Evolutionary conservation across 768 basidiomycete genomes (phyloP), one percentile per base, ranked within the genome.

Genomic region (Panellus pusillus): DNA sequence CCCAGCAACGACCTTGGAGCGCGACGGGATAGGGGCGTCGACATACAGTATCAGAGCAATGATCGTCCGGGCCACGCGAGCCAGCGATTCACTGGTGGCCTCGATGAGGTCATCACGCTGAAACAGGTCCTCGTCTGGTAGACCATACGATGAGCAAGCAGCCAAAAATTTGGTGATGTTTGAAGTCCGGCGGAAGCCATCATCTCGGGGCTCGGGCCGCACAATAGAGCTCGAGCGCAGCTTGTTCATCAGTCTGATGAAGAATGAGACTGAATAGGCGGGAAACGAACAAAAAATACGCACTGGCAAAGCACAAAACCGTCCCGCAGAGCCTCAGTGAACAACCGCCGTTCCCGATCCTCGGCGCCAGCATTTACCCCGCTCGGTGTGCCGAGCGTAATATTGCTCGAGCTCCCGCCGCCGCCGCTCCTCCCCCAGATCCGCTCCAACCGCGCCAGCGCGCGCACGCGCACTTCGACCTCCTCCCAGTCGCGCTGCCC

Each of bases 261-360:
- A 55, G 40, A 48, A 40, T 50, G 37, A 20, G 29, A 35, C 13
- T 44, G 60, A 47, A 63, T 50, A 62, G 56, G 62, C 41, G 63
- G 40, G 54, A 50, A 66, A 38, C 59, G 46, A 60, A 49, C 17
- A 52, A 45, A 37, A 47, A 42, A 51, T 60, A 84, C 93, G 73
- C 65, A 95, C 93, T 91, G 86, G 83, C 93, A 94, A 19, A 96
- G 78, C 18, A 95, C 81, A 68, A 85, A 88, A 1, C 93, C 93
- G 72, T 96, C 93, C 62, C 83, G 72, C 50, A 95, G 66, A 0
- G 89, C 84, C 49, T 93, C 90, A 31, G 77, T 74, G 63, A 94
- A 96, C 29, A 82, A 67, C 48, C 76, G 78, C 58, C 87, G 73
- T 69, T 94, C 90, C 63, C 85, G 76, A 59, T 92, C 91, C 70